Percentiles rank a stretch among this genome's conserved stretches.
These are phyloP conservation scores for Colletotrichum salicis DNA, from an alignment of 2,329 filamentous ascomycete genomes.

Conservation along the genomic window DNA sequence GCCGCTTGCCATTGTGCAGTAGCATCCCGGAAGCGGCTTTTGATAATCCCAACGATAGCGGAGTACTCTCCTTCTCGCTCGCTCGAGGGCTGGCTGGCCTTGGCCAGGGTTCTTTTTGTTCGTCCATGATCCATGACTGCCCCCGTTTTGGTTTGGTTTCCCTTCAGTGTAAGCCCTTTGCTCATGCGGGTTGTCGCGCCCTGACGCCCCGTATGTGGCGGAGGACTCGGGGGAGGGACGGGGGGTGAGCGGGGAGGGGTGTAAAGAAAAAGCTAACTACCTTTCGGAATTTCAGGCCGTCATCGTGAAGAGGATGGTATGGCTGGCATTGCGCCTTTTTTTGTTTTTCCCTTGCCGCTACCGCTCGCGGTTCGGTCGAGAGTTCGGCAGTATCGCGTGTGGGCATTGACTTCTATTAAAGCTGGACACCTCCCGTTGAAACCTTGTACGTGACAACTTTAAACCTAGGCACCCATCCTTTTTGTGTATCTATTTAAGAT, in stretches of 20 bases:
- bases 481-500: background rate
- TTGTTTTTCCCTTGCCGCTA: conserved; percentile 11
- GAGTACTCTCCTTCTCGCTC: conserved; percentile 1
- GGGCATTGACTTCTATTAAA: conserved; percentile 35
- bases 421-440: conserved; percentile 23
- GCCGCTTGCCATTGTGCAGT: conserved; percentile 10
- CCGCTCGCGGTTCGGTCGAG: conserved; percentile 27
- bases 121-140: background rate
- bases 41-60: conserved; percentile 2
- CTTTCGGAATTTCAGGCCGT: conserved; percentile 5
- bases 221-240: conserved; percentile 8
- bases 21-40: conserved; percentile 33
- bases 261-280: conserved; percentile 2
- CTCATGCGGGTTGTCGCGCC: conserved; percentile 28
- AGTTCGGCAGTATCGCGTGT: conserved; percentile 21
- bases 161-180: background rate
- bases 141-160: background rate
- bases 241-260: conserved; percentile 1
- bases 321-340: conserved; percentile 1
- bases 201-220: conserved; percentile 23
- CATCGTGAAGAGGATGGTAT: conserved; percentile 19
- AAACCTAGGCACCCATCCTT: background rate
- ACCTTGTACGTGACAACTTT: conserved; percentile 26
- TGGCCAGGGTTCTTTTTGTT: background rate
- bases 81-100: background rate